phyloP scores from a whole-genome alignment of 768 basidiomycete genomes.

The Trametes villosa region DNA sequence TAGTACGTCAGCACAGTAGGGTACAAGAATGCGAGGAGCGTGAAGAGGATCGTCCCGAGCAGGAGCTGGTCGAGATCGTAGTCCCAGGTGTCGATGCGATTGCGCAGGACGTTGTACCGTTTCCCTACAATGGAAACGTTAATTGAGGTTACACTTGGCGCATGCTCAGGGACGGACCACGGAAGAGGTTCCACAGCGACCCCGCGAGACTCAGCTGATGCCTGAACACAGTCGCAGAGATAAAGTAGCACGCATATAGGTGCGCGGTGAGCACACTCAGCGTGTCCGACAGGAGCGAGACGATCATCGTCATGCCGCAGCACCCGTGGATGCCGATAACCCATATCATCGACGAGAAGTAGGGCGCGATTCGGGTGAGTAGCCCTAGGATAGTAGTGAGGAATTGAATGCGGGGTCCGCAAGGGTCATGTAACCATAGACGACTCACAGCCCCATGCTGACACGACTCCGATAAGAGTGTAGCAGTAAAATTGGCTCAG shows the following conservation, averaged over 20 bases:
- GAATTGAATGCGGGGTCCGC: background rate
- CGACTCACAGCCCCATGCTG: conserved; percentile 72
- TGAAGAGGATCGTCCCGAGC: conserved; percentile 91
- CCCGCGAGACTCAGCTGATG: conserved; percentile 59
- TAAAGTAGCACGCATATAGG: conserved; percentile 67
- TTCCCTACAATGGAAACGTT: conserved; percentile 59
- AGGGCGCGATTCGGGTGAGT: conserved; percentile 35
- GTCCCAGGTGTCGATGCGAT: conserved; percentile 87
- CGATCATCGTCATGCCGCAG: conserved; percentile 63
- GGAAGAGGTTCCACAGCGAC: conserved; percentile 87
- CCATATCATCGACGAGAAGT: conserved; percentile 40
- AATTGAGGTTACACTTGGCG: background rate
- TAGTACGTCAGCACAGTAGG: conserved; percentile 91
- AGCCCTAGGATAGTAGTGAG: conserved; percentile 25
- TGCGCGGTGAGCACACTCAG: conserved; percentile 72
- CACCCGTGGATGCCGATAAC: conserved; percentile 36
- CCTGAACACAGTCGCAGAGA: conserved; percentile 64
- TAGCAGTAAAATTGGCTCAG: conserved; percentile 86
- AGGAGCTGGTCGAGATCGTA: conserved; percentile 94
- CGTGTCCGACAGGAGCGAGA: conserved; percentile 70
- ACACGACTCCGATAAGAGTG: conserved; percentile 65
- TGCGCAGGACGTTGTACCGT: conserved; percentile 82
- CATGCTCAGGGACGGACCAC: conserved; percentile 56
- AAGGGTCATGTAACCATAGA: background rate
- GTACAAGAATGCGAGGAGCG: conserved; percentile 76